Evolutionary conservation across 2,329 filamentous ascomycete species (phyloP).

Genomic region (Paecilomyces niveus): DNA sequence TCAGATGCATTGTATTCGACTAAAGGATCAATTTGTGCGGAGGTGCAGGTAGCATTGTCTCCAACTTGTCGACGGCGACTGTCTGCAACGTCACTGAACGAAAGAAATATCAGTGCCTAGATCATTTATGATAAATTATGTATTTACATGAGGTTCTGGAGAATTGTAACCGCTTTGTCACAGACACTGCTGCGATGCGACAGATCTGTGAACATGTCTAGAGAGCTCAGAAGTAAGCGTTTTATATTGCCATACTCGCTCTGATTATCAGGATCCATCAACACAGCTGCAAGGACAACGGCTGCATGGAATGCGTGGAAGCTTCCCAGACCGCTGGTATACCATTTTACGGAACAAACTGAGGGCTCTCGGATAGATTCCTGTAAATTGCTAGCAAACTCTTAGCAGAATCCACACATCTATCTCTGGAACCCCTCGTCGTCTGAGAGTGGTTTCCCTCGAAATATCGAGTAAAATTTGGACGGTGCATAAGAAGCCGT

Average conservation of each 20-base stretch:
- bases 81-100: slow-evolving; percentile 15
- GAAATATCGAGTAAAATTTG: slow-evolving; percentile 24
- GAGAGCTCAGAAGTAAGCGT: slow-evolving; percentile 18
- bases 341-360: slow-evolving; percentile 34
- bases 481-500: slow-evolving; percentile 30
- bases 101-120: slow-evolving; percentile 1
- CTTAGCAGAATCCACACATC: slow-evolving; percentile 27
- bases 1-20: background rate
- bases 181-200: slow-evolving; percentile 29
- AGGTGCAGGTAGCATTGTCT: background rate
- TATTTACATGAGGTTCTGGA: slow-evolving; percentile 27
- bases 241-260: slow-evolving; percentile 23
- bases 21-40: too few relatives aligned
- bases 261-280: slow-evolving; percentile 20
- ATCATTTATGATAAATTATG: background rate
- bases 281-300: slow-evolving; percentile 21
- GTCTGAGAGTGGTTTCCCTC: slow-evolving; percentile 23
- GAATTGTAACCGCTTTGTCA: slow-evolving; percentile 28
- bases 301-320: slow-evolving; percentile 37
- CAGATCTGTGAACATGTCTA: slow-evolving; percentile 25
- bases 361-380: slow-evolving; percentile 20
- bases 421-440: slow-evolving; percentile 20
- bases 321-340: slow-evolving; percentile 30
- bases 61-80: slow-evolving; percentile 7
- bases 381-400: slow-evolving; percentile 27